Conservation (phyloP, 306 rosid genomes). For the Benincasa hispida region DNA sequence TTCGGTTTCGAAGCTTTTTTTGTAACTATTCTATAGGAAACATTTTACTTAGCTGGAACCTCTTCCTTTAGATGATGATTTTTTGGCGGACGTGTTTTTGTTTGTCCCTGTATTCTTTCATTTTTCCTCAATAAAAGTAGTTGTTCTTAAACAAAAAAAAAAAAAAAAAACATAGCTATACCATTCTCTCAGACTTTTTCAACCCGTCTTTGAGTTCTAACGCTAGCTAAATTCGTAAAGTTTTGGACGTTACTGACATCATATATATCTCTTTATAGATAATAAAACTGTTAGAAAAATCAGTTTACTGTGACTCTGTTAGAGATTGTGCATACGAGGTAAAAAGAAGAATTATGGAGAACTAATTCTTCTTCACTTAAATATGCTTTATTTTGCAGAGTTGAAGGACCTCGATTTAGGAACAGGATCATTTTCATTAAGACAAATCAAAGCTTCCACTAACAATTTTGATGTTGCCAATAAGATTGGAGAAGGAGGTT, state of each 20-base stretch:
- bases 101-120: too few species aligned
- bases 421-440: slow-evolving; percentile 34
- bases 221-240: too few species aligned
- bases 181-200: not conserved
- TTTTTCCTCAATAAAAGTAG: too few species aligned
- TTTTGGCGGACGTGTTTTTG: too few species aligned
- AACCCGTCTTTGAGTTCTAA: too few species aligned
- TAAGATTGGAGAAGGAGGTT: slow-evolving; percentile 64
- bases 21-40: too few species aligned
- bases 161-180: not conserved
- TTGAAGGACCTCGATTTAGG: slow-evolving; percentile 34
- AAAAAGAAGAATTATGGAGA: not conserved
- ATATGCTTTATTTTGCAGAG: slow-evolving; percentile 13
- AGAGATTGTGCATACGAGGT: not conserved
- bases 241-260: not conserved
- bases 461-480: slow-evolving; percentile 30
- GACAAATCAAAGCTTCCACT: slow-evolving; percentile 49
- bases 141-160: too few species aligned
- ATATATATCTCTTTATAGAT: too few species aligned
- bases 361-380: not conserved
- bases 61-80: too few species aligned
- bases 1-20: too few species aligned
- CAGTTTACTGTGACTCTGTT: not conserved
- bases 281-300: not conserved
- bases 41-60: too few species aligned